Evolutionary conservation across 441 rosid genomes (phyloP).

Genomic region (Sinapis alba): DNA sequence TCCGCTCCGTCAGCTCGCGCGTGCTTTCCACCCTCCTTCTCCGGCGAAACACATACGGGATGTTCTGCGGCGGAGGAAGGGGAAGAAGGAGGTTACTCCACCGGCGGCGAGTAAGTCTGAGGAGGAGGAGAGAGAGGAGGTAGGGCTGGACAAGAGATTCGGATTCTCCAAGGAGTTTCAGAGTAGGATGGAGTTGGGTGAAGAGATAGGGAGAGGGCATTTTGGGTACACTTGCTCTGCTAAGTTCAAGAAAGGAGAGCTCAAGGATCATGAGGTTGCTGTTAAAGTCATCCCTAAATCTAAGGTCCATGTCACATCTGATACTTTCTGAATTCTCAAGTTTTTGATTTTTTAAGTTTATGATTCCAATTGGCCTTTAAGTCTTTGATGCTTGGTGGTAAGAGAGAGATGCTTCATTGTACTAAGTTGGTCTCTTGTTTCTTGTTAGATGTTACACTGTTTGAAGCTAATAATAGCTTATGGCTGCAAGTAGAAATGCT

Average conservation of each 20-base stretch:
- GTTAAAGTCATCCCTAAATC: slow-evolving; percentile 92
- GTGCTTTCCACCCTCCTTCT: slow-evolving; percentile 85
- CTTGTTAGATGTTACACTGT: too few species aligned
- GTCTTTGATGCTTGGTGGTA: too few species aligned
- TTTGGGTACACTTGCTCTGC: slow-evolving; percentile 98
- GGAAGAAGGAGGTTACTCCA: slow-evolving; percentile 42
- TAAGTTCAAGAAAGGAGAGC: slow-evolving; percentile 82
- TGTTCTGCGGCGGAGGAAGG: slow-evolving; percentile 55
- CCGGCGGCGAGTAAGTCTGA: slow-evolving; percentile 34
- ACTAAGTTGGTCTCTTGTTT: too few species aligned
- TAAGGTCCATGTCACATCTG: slow-evolving; percentile 52
- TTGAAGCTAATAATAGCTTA: too few species aligned
- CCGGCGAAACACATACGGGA: slow-evolving; percentile 94
- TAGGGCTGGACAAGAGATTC: slow-evolving; percentile 78
- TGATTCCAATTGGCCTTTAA: background rate
- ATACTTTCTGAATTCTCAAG: background rate
- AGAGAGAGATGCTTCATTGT: too few species aligned
- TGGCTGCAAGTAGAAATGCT: too few species aligned
- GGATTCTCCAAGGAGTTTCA: slow-evolving; percentile 82
- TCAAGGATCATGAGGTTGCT: slow-evolving; percentile 82
- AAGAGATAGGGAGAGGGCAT: slow-evolving; percentile 95
- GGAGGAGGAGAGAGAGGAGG: slow-evolving; percentile 53
- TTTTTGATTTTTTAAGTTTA: background rate
- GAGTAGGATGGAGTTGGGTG: slow-evolving; percentile 71
- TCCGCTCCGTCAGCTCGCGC: slow-evolving; percentile 63